Base-by-base conservation (phyloP, 306 rosid genomes). In the Prinsepia uniflora region DNA sequence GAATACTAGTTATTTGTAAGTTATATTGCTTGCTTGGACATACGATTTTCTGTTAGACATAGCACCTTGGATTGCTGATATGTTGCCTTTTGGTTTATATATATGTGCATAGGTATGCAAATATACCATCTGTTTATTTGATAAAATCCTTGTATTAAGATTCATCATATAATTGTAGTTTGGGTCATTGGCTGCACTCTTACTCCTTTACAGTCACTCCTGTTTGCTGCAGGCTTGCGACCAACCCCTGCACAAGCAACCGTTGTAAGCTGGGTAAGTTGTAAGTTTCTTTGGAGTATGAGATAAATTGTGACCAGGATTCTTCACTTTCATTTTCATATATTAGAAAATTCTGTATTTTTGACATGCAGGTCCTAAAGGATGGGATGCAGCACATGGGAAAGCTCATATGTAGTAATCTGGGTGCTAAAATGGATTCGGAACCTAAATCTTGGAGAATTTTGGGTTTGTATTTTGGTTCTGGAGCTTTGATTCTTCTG, bases 371-470 rank as follows among this genome's bases (percentile, higher is more conserved):
- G 99, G 83, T 94, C 80, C 63, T 94, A 49, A 91, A 86, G 84
- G 99, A 94, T 82, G 99, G 97, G 53, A 91, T 94, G 97, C 92
- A 94, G 79, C 99, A 94, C 84, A 91, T 87, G 39, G 97, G 99
- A 68, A 89, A 86, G 84, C 79, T 94, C 66, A 89, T 94, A 77
- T 91, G 99, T 79, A 91, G 95, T 69, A 91, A 84, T 73, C 82
- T 92, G 86, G 99, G 99, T 5, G 89, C 99, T 75, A 87, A 96
- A 84, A 94, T 94, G 99, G 98, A 94, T 83, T 94, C 97, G 0
- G 99, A 94, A 72, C 97, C 98, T 59, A 91, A 91, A 76, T 80
- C 88, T 34, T 94, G 99, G 97, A 88, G 99, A 77, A 81, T 94
- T 71, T 60, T 94, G 30, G 99, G 99, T 94, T 73, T 81, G 82